phyloP scores from a whole-genome alignment of 23 red algal species.

The Cyanidioschyzon merolae region DNA sequence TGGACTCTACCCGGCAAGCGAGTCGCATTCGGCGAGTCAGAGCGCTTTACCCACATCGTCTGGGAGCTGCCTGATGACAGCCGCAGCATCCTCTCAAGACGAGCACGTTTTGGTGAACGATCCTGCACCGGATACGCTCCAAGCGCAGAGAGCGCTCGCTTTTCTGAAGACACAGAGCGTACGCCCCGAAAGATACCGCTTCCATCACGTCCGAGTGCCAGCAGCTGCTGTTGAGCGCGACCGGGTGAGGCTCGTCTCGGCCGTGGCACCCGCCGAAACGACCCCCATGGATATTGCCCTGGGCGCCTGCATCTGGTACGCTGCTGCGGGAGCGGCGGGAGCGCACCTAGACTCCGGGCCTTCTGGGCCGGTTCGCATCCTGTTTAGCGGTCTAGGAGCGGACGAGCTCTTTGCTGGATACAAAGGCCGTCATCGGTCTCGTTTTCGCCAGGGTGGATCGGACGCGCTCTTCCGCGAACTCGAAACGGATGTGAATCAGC shows the following conservation, averaged over 20 bases:
- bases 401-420: constrained; percentile 91
- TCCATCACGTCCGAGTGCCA: constrained; percentile 49
- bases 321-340: constrained; percentile 28
- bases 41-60: background rate
- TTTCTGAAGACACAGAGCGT: background rate
- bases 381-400: constrained; percentile 80
- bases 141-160: background rate
- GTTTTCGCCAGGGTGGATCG: constrained; percentile 39
- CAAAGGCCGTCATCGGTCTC: constrained; percentile 68
- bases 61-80: background rate
- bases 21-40: background rate
- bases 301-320: constrained; percentile 65
- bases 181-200: constrained; percentile 16
- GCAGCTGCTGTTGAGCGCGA: constrained; percentile 15
- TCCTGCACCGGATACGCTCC: background rate
- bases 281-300: constrained; percentile 75
- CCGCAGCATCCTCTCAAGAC: background rate
- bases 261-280: constrained; percentile 41
- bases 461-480: constrained; percentile 52
- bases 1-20: background rate
- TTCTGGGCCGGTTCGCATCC: constrained; percentile 22
- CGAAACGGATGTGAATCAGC: constrained; percentile 61
- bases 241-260: constrained; percentile 15
- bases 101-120: background rate
- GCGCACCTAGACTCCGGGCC: background rate